Conservation (phyloP, 2,329 filamentous ascomycete species). For the Pseudogymnoascus sp. region DNA sequence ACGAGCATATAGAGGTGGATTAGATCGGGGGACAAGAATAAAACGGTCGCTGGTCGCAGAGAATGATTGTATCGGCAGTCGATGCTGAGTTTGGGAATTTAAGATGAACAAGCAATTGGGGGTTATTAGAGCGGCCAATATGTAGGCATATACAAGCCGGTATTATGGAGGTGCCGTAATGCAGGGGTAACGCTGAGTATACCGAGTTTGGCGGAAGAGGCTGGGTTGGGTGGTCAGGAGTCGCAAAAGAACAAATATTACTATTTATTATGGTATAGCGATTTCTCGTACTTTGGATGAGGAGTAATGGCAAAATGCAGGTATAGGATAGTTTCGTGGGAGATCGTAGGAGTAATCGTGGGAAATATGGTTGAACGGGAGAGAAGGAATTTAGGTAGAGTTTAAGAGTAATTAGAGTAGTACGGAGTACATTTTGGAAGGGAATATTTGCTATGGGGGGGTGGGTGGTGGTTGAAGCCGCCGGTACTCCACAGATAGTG, state of each 20-base stretch:
- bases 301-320: background rate
- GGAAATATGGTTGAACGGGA: background rate
- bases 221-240: background rate
- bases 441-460: background rate
- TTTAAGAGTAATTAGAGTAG: background rate
- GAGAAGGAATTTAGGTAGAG: constrained; percentile 4
- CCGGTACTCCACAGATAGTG: background rate
- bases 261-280: background rate
- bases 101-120: constrained; percentile 5
- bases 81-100: background rate
- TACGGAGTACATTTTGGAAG: background rate
- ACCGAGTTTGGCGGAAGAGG: background rate
- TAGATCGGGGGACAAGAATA: background rate
- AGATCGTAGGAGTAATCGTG: background rate
- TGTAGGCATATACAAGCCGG: constrained; percentile 6
- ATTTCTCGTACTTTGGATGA: background rate
- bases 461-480: background rate
- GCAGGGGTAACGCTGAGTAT: background rate
- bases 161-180: constrained; percentile 4
- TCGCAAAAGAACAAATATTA: background rate
- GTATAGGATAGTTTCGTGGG: background rate
- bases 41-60: background rate
- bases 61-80: background rate
- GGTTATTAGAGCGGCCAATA: constrained; percentile 1
- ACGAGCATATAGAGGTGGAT: background rate